A percentile compares a stretch with the other conserved stretches of the same genome.
These are phyloP conservation scores for Hericium coralloides DNA, from an alignment of 768 basidiomycete genomes.

Conservation along the genomic window DNA sequence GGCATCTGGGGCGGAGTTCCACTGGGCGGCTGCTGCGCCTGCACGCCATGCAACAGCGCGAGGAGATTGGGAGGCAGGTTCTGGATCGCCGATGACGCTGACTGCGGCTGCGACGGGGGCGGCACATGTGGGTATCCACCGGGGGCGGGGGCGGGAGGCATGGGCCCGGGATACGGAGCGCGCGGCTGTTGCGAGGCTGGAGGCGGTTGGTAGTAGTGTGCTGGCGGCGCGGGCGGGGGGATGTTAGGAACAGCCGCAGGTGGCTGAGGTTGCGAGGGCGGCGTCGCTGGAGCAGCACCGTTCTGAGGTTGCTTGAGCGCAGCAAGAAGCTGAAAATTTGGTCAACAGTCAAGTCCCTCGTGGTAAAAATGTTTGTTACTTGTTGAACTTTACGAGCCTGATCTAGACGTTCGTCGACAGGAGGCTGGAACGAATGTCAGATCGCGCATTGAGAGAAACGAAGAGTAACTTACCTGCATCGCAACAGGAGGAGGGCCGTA, in stretches of 20 bases:
- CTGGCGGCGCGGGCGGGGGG: slow-evolving; percentile 16
- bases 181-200: slow-evolving; percentile 20
- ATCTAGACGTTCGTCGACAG: slow-evolving; percentile 72
- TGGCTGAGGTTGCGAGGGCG: slow-evolving; percentile 20
- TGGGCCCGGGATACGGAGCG: background rate
- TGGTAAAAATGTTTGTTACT: slow-evolving; percentile 20
- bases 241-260: slow-evolving; percentile 16
- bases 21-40: slow-evolving; percentile 13
- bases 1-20: slow-evolving; percentile 13
- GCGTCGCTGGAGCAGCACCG: slow-evolving; percentile 28
- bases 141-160: slow-evolving; percentile 5
- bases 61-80: slow-evolving; percentile 12
- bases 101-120: slow-evolving; percentile 7
- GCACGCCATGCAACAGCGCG: slow-evolving; percentile 10
- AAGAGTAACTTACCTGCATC: slow-evolving; percentile 21
- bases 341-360: background rate
- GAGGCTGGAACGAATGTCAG: slow-evolving; percentile 22
- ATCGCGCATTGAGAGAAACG: background rate
- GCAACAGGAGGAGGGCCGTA: slow-evolving; percentile 18
- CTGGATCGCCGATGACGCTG: slow-evolving; percentile 5
- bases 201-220: slow-evolving; percentile 37
- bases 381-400: slow-evolving; percentile 85
- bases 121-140: slow-evolving; percentile 10
- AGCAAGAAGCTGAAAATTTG: slow-evolving; percentile 44
- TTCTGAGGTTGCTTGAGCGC: slow-evolving; percentile 66